A percentile compares a stretch with the other conserved stretches of the same genome.
Conservation (phyloP, 352 stramenopile species). For the Phytophthora pinifolia region DNA sequence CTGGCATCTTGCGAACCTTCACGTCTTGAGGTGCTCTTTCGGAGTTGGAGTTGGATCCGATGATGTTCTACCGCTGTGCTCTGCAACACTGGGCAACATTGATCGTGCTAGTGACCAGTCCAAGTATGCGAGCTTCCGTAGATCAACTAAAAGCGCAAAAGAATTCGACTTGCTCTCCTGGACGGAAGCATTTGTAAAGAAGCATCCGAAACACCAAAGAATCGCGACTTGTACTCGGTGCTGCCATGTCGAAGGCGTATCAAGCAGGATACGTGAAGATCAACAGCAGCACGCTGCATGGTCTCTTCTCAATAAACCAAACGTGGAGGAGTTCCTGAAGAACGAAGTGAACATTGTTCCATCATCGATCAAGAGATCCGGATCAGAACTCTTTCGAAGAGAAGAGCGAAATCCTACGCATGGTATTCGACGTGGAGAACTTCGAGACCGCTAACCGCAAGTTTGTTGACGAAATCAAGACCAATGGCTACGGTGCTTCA, state of each 20-base stretch:
- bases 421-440: too few species aligned
- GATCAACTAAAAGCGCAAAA: conserved; percentile 10
- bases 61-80: conserved; percentile 17
- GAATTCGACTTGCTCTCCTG: conserved; percentile 10
- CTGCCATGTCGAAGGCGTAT: not conserved
- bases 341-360: too few species aligned
- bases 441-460: too few species aligned
- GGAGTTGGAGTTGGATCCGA: conserved; percentile 3
- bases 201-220: conserved; percentile 11
- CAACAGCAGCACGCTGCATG: conserved; percentile 15
- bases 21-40: conserved; percentile 18
- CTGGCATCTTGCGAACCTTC: conserved; percentile 26
- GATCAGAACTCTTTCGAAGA: not conserved
- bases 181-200: conserved; percentile 10
- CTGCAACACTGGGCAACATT: conserved; percentile 8
- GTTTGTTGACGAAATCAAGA: too few species aligned
- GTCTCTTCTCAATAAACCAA: not conserved
- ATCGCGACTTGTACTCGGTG: conserved; percentile 11
- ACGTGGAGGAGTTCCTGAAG: too few species aligned
- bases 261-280: conserved; percentile 6
- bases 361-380: not conserved
- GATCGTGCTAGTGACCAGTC: not conserved
- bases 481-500: conserved; percentile 5
- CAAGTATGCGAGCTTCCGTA: conserved; percentile 12
- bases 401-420: too few species aligned